Conservation (phyloP, 2,329 filamentous ascomycete species). For the Fusarium secorum region DNA sequence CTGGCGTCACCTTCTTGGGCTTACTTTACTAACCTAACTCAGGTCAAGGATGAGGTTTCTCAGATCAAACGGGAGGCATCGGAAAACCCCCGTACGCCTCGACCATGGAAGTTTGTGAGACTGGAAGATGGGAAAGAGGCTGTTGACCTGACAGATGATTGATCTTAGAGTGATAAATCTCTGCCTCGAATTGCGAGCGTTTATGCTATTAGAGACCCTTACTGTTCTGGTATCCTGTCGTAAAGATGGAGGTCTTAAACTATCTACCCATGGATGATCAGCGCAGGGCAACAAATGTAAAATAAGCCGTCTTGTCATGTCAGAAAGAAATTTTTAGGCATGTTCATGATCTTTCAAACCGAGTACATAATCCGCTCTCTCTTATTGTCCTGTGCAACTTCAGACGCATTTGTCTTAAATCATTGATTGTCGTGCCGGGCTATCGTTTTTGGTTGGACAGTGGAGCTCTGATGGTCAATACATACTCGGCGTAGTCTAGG, state of each 20-base stretch:
- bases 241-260: background rate
- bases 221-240: background rate
- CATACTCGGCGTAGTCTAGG: slow-evolving; percentile 18
- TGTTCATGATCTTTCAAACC: background rate
- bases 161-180: background rate
- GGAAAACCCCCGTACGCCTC: background rate
- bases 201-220: background rate
- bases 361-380: background rate
- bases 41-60: background rate
- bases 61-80: slow-evolving; percentile 19
- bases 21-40: background rate
- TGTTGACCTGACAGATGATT: slow-evolving; percentile 30
- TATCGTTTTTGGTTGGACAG: slow-evolving; percentile 17
- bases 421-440: background rate
- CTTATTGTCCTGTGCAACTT: background rate
- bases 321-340: background rate
- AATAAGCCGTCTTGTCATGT: background rate
- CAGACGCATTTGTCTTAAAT: slow-evolving; percentile 1
- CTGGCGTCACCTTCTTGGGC: background rate
- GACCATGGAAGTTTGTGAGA: slow-evolving; percentile 20
- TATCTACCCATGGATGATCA: background rate
- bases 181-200: background rate
- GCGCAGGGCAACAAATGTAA: background rate
- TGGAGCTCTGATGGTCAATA: slow-evolving; percentile 19
- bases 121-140: slow-evolving; percentile 19